Percentiles rank a stretch among this genome's conserved stretches.
phyloP scores from a whole-genome alignment of 2,329 filamentous ascomycete genomes.

The Leptographium radiaticola region DNA sequence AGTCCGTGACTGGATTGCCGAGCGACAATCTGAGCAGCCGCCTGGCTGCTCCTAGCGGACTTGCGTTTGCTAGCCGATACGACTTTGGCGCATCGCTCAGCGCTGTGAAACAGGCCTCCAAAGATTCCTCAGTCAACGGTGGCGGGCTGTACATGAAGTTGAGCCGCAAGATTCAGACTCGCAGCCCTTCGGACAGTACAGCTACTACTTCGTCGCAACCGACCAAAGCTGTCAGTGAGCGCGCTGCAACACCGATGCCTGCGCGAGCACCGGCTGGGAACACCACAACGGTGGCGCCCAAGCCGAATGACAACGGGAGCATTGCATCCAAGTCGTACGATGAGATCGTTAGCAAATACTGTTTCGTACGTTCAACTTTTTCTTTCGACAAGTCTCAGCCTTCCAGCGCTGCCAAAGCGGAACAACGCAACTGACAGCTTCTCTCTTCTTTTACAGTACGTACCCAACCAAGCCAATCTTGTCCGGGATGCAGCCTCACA shows the following conservation, averaged over 20 bases:
- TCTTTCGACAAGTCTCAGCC: constrained; percentile 8
- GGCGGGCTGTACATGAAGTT: constrained; percentile 46
- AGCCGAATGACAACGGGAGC: constrained; percentile 16
- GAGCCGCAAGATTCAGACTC: constrained; percentile 21
- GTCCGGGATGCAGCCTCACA: constrained; percentile 33
- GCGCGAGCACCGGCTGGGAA: neutral
- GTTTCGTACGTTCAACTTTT: constrained; percentile 73
- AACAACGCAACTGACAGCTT: constrained; percentile 6
- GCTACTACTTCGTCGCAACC: neutral
- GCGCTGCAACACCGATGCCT: constrained; percentile 8
- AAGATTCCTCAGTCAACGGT: constrained; percentile 40
- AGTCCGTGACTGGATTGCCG: constrained; percentile 49
- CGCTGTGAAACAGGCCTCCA: constrained; percentile 66
- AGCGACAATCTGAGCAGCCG: constrained; percentile 45
- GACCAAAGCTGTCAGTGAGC: constrained; percentile 8
- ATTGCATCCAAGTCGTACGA: constrained; percentile 86
- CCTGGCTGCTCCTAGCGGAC: constrained; percentile 44
- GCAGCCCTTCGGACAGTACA: neutral
- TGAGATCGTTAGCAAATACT: constrained; percentile 97
- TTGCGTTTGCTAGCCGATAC: constrained; percentile 84
- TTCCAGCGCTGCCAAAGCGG: constrained; percentile 19
- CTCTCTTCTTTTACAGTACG: constrained; percentile 35
- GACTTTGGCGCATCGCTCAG: constrained; percentile 89
- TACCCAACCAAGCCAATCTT: constrained; percentile 43
- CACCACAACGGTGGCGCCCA: neutral